Conservation (phyloP, 306 rosid genomes). For the Prosopis cineraria region DNA sequence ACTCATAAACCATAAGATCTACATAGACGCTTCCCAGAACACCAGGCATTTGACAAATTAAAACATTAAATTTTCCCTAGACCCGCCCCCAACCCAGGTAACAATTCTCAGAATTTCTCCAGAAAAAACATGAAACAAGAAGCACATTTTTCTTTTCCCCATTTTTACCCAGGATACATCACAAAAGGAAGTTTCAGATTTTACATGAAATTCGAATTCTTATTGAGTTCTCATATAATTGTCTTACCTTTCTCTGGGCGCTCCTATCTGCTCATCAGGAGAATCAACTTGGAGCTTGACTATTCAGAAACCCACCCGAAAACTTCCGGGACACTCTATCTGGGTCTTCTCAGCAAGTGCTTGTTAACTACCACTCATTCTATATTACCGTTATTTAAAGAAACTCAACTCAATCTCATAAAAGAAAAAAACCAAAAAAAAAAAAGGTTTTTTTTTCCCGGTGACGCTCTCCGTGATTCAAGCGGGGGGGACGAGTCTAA, state of each 20-base stretch:
- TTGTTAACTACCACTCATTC: slow-evolving; percentile 40
- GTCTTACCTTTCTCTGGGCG: slow-evolving; percentile 43
- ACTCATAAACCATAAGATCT: slow-evolving; percentile 16
- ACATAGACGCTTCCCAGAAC: background rate
- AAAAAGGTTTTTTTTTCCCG: slow-evolving; percentile 7
- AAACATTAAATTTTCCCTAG: background rate
- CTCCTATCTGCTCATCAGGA: slow-evolving; percentile 29
- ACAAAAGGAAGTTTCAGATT: slow-evolving; percentile 8
- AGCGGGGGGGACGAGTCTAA: background rate
- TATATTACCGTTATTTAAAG: slow-evolving; percentile 42
- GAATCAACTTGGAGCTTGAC: slow-evolving; percentile 25
- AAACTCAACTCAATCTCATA: slow-evolving; percentile 24
- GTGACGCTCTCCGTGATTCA: background rate
- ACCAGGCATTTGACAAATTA: slow-evolving; percentile 17
- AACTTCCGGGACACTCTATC: slow-evolving; percentile 25
- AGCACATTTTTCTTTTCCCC: slow-evolving; percentile 15
- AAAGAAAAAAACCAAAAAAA: background rate
- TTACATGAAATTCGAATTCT: slow-evolving; percentile 21
- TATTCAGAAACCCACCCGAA: slow-evolving; percentile 17
- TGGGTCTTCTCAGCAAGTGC: slow-evolving; percentile 18
- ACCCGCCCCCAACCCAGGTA: background rate
- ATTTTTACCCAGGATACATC: slow-evolving; percentile 13
- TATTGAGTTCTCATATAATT: slow-evolving; percentile 15
- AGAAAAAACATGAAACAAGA: slow-evolving; percentile 24
- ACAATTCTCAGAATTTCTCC: slow-evolving; percentile 10